Evolutionary conservation across 345 rosid genomes (phyloP).

Genomic region (Camelina sativa): DNA sequence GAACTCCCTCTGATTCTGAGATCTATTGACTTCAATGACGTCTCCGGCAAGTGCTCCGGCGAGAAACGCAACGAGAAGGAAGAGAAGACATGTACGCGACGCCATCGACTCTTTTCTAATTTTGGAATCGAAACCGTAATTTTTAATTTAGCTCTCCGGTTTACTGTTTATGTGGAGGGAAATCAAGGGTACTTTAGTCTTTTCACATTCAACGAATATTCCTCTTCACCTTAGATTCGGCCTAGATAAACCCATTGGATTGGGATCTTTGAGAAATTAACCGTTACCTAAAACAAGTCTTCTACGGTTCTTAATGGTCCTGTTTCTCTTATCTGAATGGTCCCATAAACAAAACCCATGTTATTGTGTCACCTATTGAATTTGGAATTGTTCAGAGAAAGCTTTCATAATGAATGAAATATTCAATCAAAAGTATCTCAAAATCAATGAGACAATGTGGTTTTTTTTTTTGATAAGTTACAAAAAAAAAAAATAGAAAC

Average conservation of each 20-base stretch:
- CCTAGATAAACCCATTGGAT: neutral
- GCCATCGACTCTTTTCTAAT: conserved; percentile 17
- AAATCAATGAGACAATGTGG: neutral
- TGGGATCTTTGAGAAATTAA: too few species aligned
- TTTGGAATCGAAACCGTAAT: conserved; percentile 2
- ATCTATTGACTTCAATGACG: conserved; percentile 25
- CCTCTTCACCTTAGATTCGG: conserved; percentile 6
- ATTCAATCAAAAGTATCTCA: neutral
- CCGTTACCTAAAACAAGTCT: too few species aligned
- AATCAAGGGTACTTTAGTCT: neutral
- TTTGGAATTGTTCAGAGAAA: neutral
- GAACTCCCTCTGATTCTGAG: conserved; percentile 81
- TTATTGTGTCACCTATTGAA: too few species aligned
- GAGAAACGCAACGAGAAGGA: conserved; percentile 27
- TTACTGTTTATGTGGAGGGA: conserved; percentile 21
- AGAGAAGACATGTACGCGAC: conserved; percentile 37
- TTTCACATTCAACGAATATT: neutral
- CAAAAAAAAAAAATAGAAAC: conserved; percentile 17
- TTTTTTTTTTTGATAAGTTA: conserved; percentile 21
- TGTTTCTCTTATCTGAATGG: too few species aligned
- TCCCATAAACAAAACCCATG: too few species aligned
- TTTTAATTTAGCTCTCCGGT: conserved; percentile 10
- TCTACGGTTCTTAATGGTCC: too few species aligned
- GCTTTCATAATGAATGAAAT: neutral
- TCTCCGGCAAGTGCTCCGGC: conserved; percentile 28